Evolutionary conservation across 768 basidiomycete species (phyloP), one percentile per base, ranked within the genome.

Genomic region (Trametes maxima): DNA sequence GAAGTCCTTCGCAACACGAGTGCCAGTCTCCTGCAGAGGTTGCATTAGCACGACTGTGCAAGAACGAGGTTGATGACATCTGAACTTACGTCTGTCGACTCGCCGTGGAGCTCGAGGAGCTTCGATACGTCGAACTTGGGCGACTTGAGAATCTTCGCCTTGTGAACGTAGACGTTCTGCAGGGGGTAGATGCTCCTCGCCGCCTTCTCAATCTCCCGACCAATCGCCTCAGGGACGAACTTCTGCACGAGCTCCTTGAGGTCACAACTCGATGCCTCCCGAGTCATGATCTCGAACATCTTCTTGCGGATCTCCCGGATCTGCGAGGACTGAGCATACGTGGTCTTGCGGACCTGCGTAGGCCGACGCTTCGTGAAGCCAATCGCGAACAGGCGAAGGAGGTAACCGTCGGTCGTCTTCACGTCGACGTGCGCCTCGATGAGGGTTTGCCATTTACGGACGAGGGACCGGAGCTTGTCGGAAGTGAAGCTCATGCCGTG

Each of bases 401-500:
- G 92, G 86, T 99, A 99, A 50, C 97, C 97, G 76, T 99, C 97
- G 67, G 95, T 96, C 60, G 97, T 99, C 82, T 95, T 95, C 70
- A 99, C 95, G 74, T 99, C 97, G 75, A 98, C 92, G 76, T 95
- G 92, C 40, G 97, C 97, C 80, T 98, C 97, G 71, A 99, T 95
- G 73, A 98, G 90, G 19, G 96, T 88, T 80, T 98, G 97, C 97
- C 97, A 99, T 81, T 98, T 99, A 77, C 96, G 93, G 70, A 99
- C 97, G 73, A 99, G 95, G 52, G 97, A 98, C 59, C 97, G 95
- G 67, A 98, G 89, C 80, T 98, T 98, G 88, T 99, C 97, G 60
- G 96, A 97, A 64, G 97, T 98, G 82, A 99, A 98, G 82, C 96
- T 94, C 96, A 99, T 98, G 76, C 97, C 97, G 79, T 96, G 92